These are phyloP conservation scores for Casuarina glauca DNA, from an alignment of 306 rosid species.

Conservation along the genomic window DNA sequence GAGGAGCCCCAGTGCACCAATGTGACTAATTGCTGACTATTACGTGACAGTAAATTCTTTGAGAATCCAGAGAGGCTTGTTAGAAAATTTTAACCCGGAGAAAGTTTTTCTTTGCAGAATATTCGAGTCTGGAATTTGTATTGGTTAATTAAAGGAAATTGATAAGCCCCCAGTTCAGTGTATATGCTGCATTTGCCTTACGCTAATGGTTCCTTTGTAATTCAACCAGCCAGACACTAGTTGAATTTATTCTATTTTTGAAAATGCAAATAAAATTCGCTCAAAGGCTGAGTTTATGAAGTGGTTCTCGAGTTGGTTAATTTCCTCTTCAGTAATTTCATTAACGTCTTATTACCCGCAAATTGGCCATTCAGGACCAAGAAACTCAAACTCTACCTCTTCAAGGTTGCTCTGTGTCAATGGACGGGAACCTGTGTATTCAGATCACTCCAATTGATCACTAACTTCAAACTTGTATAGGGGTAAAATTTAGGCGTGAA, in stretches of 20 bases:
- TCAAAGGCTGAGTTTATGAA: background rate
- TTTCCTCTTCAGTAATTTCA: background rate
- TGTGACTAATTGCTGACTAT: conserved; percentile 50
- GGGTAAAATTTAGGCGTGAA: too few relatives aligned
- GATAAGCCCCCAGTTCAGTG: conserved; percentile 27
- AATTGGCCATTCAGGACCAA: background rate
- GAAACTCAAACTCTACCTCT: background rate
- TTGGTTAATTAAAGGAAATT: conserved; percentile 32
- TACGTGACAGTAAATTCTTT: conserved; percentile 37
- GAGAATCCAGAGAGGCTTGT: conserved; percentile 41
- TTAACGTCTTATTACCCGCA: background rate
- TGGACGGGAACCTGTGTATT: too few relatives aligned
- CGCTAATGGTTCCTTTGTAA: conserved; percentile 17
- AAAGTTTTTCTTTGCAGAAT: conserved; percentile 27
- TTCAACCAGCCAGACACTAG: conserved; percentile 23
- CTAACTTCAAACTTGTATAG: too few relatives aligned
- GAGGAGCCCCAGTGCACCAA: conserved; percentile 33
- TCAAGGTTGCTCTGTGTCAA: background rate
- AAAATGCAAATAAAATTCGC: background rate
- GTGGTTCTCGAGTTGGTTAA: background rate
- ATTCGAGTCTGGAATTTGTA: conserved; percentile 24
- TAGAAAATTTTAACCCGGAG: conserved; percentile 29
- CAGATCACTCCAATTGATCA: too few relatives aligned
- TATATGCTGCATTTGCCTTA: conserved; percentile 28
- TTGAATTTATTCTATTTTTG: conserved; percentile 10